Percentiles rank a stretch among this genome's conserved stretches.
phyloP scores from a whole-genome alignment of 2,329 filamentous ascomycete species.

The Neonectria magnoliae region DNA sequence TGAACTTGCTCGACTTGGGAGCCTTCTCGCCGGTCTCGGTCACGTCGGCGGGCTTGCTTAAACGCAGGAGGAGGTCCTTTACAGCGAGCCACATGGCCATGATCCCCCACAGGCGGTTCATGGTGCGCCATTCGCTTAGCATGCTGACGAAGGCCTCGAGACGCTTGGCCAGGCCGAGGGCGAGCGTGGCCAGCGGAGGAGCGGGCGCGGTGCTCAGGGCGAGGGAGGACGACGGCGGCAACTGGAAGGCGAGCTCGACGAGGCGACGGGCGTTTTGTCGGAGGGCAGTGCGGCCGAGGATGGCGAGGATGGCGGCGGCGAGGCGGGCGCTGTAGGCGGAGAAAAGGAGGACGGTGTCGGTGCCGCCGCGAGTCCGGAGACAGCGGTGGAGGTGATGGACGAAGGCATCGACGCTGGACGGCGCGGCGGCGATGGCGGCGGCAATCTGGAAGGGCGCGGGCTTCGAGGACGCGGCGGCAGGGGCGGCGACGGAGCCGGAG shows the following conservation, averaged over 20 bases:
- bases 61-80: slow-evolving; percentile 54
- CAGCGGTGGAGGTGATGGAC: slow-evolving; percentile 68
- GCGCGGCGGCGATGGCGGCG: slow-evolving; percentile 33
- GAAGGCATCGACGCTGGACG: slow-evolving; percentile 58
- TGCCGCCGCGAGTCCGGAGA: slow-evolving; percentile 73
- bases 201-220: slow-evolving; percentile 53
- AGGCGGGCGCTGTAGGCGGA: slow-evolving; percentile 74
- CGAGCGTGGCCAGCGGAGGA: slow-evolving; percentile 53
- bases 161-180: slow-evolving; percentile 60
- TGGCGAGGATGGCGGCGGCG: slow-evolving; percentile 60
- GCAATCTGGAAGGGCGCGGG: slow-evolving; percentile 9
- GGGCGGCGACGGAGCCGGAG: slow-evolving; percentile 1
- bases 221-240: slow-evolving; percentile 61
- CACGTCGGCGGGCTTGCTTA: slow-evolving; percentile 45
- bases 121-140: slow-evolving; percentile 76
- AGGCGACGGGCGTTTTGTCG: slow-evolving; percentile 61
- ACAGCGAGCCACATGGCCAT: slow-evolving; percentile 78
- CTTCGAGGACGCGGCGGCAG: neutral
- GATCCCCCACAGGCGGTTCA: slow-evolving; percentile 80
- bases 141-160: slow-evolving; percentile 71
- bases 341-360: slow-evolving; percentile 75
- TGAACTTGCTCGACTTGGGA: slow-evolving; percentile 49
- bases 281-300: slow-evolving; percentile 67
- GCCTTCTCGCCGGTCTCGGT: slow-evolving; percentile 48
- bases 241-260: slow-evolving; percentile 61